Conservation (phyloP, 495 filamentous ascomycete genomes). For the Bathelium albidoporum region DNA sequence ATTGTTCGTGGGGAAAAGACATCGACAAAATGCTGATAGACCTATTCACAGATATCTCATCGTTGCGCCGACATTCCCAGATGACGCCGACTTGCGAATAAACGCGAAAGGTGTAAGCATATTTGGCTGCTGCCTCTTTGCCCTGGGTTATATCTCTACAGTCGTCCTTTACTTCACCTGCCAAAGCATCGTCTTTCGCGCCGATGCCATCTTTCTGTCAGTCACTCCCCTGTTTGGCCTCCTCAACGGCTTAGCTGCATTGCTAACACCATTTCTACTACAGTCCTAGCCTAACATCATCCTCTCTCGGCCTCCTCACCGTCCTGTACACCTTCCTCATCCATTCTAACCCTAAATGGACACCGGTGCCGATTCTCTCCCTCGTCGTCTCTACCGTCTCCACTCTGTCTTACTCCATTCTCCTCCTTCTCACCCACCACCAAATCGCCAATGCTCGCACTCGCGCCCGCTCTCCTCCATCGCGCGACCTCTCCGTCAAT, state of each 20-base stretch:
- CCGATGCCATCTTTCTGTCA: slow-evolving; percentile 30
- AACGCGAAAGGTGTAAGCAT: slow-evolving; percentile 25
- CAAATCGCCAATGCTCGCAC: slow-evolving; percentile 16
- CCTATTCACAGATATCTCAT: slow-evolving; percentile 24
- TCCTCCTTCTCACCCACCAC: slow-evolving; percentile 29
- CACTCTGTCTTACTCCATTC: slow-evolving; percentile 26
- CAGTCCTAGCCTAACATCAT: slow-evolving; percentile 19
- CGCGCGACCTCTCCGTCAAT: slow-evolving; percentile 14
- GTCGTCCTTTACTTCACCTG: slow-evolving; percentile 30
- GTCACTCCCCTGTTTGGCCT: background rate
- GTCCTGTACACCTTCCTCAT: slow-evolving; percentile 32
- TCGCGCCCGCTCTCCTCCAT: slow-evolving; percentile 5
- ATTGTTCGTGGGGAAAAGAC: background rate
- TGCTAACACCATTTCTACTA: slow-evolving; percentile 10
- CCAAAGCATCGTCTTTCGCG: slow-evolving; percentile 25
- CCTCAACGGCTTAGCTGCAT: background rate
- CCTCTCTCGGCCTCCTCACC: slow-evolving; percentile 29
- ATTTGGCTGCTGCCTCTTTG: slow-evolving; percentile 29
- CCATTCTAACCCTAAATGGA: slow-evolving; percentile 22
- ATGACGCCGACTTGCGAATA: slow-evolving; percentile 22
- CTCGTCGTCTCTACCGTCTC: slow-evolving; percentile 21
- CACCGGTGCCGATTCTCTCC: slow-evolving; percentile 20
- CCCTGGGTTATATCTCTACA: slow-evolving; percentile 31
- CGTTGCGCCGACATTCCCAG: slow-evolving; percentile 28
- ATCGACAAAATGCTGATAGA: slow-evolving; percentile 3